Percentiles rank a stretch among this genome's conserved stretches.
These are phyloP conservation scores for Penicillium angulare DNA, from an alignment of 495 filamentous ascomycete species.

Conservation along the genomic window DNA sequence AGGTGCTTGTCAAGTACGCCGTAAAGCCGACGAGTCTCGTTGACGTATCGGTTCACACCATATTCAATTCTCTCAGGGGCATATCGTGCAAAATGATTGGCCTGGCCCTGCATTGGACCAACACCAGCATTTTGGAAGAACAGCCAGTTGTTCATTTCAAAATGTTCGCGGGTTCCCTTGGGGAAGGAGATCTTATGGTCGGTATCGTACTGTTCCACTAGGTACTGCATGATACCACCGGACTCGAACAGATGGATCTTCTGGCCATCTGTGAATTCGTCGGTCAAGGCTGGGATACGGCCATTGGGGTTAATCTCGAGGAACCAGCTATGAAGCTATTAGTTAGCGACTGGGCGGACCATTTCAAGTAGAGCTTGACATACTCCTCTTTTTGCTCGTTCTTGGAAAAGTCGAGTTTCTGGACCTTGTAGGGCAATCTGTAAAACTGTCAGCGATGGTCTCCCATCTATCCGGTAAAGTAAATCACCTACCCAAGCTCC, in stretches of 20 bases:
- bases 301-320: constrained; percentile 92
- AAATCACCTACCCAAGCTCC: constrained; percentile 60
- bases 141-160: constrained; percentile 78
- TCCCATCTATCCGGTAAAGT: no score
- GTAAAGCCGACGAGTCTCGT: constrained; percentile 80
- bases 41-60: constrained; percentile 77
- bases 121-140: constrained; percentile 73
- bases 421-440: constrained; percentile 59
- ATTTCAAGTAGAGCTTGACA: constrained; percentile 13
- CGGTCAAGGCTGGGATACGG: constrained; percentile 88
- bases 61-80: constrained; percentile 87
- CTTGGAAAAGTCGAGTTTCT: constrained; percentile 67
- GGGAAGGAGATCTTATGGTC: constrained; percentile 86
- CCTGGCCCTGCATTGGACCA: constrained; percentile 91
- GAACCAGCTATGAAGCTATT: constrained; percentile 59
- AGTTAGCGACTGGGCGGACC: background rate
- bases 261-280: constrained; percentile 69
- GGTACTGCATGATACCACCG: constrained; percentile 83
- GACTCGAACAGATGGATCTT: constrained; percentile 78
- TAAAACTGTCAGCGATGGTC: background rate
- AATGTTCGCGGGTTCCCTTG: constrained; percentile 67
- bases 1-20: constrained; percentile 75
- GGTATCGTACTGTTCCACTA: constrained; percentile 75
- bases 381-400: constrained; percentile 77
- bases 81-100: constrained; percentile 87